Base-by-base conservation (phyloP, 169 alveolate genomes). In the Cryptosporidium meleagridis region DNA sequence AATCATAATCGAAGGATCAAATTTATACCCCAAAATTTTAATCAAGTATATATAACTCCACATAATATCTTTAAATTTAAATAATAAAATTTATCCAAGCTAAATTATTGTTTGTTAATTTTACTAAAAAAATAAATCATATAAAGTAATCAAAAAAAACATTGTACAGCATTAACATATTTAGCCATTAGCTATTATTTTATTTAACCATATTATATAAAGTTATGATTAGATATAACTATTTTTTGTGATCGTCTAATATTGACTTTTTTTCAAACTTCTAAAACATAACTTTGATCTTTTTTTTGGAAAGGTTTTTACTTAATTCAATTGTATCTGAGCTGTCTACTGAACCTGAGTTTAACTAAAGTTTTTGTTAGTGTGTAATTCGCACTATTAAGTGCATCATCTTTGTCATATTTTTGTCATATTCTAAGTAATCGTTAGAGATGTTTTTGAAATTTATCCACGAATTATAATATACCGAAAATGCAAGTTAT, bases 401-500 rank as follows among this genome's bases (percentile, higher is more conserved):
- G 5, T 23, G 16, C 3, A 21, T 14, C 29, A 33, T 31, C 26
- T 65, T 10, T 35, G 14, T 23, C 51, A 16, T 8, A 18, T 12
- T 70, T 6, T 10, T 6, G 1, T 1, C 1, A 12, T 14, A 35
- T 16, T 31, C 33, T 39, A 29, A 10, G n/a, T 10, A 10, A 10
- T 18, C 14, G 1, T 44, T 7, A 12, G 23, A 3, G 1, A 39
- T 0, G 9, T 18, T 35, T 21, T n/a, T 35, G 71, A 26, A 53
- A 37, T 73, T 29, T 0, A 73, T 59, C 72, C 72, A 73, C 0
- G 85, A 41, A 45, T 16, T 48, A 58, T 33, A n/a, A 35, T 55
- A 73, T n/a, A 23, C 44, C 5, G 53, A 12, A 6, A 73, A 18
- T 48, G 48, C n/a, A 29, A 73, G 51, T 12, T 73, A 45, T 7